phyloP scores from a whole-genome alignment of 768 basidiomycete species.

The Exidia glandulosa region DNA sequence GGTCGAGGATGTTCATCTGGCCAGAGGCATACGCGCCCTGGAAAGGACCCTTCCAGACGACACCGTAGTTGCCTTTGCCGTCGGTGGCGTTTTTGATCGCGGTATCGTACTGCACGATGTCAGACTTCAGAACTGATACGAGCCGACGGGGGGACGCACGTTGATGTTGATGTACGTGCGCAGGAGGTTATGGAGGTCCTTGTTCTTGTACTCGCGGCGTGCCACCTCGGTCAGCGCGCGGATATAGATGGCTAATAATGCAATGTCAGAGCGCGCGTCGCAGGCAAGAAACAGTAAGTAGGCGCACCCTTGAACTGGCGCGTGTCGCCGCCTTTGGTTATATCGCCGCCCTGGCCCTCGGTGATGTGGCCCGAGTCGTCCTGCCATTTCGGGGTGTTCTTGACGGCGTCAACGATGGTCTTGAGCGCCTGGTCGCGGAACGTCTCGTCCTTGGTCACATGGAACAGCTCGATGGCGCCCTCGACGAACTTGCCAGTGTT shows the following conservation, averaged over 20 bases:
- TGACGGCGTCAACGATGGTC: slow-evolving; percentile 28
- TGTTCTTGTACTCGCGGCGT: background rate
- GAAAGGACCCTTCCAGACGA: background rate
- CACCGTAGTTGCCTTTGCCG: background rate
- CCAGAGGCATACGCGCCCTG: background rate
- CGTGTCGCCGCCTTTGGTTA: background rate
- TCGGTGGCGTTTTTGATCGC: background rate
- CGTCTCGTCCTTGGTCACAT: slow-evolving; percentile 29
- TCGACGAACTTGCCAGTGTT: slow-evolving; percentile 44
- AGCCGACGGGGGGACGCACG: background rate
- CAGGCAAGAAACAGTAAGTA: too few species aligned
- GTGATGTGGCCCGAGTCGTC: slow-evolving; percentile 41
- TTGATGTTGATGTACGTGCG: background rate
- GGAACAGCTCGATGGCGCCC: slow-evolving; percentile 34
- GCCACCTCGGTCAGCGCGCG: background rate
- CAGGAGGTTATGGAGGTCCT: background rate
- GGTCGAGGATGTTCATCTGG: background rate
- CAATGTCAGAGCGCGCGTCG: too few species aligned
- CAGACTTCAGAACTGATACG: background rate
- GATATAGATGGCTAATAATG: background rate
- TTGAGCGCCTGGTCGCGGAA: slow-evolving; percentile 30
- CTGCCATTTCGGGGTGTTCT: slow-evolving; percentile 32
- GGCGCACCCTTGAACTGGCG: background rate
- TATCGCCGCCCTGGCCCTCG: slow-evolving; percentile 22
- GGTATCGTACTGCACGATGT: background rate